phyloP scores from a whole-genome alignment of 2,329 filamentous ascomycete genomes.

The Pseudopithomyces maydicus region DNA sequence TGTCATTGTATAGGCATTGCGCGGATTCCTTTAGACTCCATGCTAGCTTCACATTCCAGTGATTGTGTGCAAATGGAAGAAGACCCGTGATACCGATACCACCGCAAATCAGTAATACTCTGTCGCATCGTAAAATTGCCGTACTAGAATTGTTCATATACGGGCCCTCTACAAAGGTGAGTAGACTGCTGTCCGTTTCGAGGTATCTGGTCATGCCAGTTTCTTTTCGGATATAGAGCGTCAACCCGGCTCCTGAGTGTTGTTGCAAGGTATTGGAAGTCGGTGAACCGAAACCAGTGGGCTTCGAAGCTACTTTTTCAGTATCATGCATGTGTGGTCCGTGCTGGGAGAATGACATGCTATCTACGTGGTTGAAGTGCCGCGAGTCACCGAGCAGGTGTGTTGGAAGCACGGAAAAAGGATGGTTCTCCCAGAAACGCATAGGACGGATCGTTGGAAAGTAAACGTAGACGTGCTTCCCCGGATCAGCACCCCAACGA shows the following conservation, averaged over 20 bases:
- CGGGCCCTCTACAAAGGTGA: conserved; percentile 49
- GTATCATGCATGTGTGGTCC: not conserved
- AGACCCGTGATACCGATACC: conserved; percentile 55
- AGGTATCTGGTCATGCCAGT: conserved; percentile 44
- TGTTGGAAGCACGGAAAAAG: conserved; percentile 51
- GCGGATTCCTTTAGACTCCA: conserved; percentile 35
- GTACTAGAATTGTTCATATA: conserved; percentile 38
- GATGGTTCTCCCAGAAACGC: conserved; percentile 58
- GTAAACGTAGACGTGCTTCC: conserved; percentile 47
- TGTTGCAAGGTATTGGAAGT: not conserved
- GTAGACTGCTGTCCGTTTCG: conserved; percentile 21
- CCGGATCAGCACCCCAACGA: no score
- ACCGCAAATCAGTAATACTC: conserved; percentile 49
- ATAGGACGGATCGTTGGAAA: conserved; percentile 52
- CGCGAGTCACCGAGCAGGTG: conserved; percentile 7
- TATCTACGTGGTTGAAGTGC: not conserved
- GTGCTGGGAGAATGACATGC: not conserved
- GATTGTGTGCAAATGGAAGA: conserved; percentile 39
- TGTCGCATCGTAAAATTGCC: conserved; percentile 25
- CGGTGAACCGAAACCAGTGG: not conserved
- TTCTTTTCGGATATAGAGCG: conserved; percentile 42
- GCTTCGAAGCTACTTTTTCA: not conserved
- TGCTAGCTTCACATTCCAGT: conserved; percentile 45
- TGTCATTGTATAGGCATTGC: conserved; percentile 32
- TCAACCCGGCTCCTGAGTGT: conserved; percentile 28